Evolutionary conservation across 163 green algal species (phyloP).

Genomic region (Scenedesmus sp.): DNA sequence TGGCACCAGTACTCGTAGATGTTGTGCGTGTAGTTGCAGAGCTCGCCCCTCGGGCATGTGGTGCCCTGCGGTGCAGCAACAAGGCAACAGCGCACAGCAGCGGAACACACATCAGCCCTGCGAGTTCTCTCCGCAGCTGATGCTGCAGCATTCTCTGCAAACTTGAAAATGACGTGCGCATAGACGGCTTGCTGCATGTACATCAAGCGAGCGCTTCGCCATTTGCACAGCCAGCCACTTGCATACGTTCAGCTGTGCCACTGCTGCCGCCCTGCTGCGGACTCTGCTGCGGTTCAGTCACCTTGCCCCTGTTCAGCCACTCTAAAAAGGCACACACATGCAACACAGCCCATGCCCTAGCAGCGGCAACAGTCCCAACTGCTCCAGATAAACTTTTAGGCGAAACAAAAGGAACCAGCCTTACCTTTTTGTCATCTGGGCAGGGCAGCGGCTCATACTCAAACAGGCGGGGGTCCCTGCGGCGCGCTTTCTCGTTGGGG

Average conservation of each 20-base stretch:
- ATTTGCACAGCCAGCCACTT: too few relatives aligned
- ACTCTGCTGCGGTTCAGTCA: too few relatives aligned
- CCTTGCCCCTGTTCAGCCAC: too few relatives aligned
- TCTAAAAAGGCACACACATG: too few relatives aligned
- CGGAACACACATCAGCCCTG: neutral
- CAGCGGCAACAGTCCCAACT: too few relatives aligned
- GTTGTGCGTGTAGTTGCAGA: constrained; percentile 7
- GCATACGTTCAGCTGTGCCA: too few relatives aligned
- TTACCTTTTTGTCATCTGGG: constrained; percentile 87
- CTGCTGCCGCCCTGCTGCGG: too few relatives aligned
- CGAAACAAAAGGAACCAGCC: neutral
- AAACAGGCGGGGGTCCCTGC: constrained; percentile 76
- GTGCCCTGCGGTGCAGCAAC: neutral
- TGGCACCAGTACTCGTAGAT: constrained; percentile 11
- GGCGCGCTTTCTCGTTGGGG: constrained; percentile 71
- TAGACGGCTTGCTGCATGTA: too few relatives aligned
- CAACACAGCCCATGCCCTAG: too few relatives aligned
- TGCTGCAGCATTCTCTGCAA: neutral
- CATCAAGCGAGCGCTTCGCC: too few relatives aligned
- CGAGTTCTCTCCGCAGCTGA: neutral
- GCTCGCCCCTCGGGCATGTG: neutral
- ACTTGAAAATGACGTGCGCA: neutral
- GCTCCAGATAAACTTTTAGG: too few relatives aligned
- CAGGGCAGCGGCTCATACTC: constrained; percentile 91
- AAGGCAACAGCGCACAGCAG: neutral